phyloP scores from a whole-genome alignment of 1,284 basidiomycete species.

The Marasmius oreades region DNA sequence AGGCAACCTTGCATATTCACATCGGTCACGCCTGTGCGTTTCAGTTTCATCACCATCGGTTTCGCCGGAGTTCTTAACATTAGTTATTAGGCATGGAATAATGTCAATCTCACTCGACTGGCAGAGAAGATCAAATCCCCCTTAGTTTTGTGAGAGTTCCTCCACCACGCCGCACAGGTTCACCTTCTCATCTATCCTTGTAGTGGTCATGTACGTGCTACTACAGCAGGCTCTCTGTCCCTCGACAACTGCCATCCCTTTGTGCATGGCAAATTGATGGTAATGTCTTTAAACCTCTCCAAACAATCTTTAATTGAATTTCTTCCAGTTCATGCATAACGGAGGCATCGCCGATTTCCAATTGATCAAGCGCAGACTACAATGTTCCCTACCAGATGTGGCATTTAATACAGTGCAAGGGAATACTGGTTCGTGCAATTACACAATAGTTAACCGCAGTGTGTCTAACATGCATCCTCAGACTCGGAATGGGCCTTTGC shows the following conservation, averaged over 20 bases:
- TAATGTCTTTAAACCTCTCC: slow-evolving; percentile 25
- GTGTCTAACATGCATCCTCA: slow-evolving; percentile 24
- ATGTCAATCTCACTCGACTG: slow-evolving; percentile 82
- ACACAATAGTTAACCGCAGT: background rate
- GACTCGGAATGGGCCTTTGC: slow-evolving; percentile 97
- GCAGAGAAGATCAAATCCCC: slow-evolving; percentile 96
- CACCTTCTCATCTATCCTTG: slow-evolving; percentile 4
- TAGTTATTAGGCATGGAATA: slow-evolving; percentile 81
- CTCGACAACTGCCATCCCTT: slow-evolving; percentile 96
- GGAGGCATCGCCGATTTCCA: slow-evolving; percentile 83
- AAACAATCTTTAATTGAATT: background rate
- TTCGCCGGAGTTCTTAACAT: slow-evolving; percentile 9
- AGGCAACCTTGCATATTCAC: slow-evolving; percentile 94
- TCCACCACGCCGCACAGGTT: background rate
- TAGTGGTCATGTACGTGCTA: slow-evolving; percentile 88
- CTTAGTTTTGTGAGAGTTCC: slow-evolving; percentile 75
- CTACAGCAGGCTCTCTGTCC: slow-evolving; percentile 81
- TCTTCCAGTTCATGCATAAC: slow-evolving; percentile 89
- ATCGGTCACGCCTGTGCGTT: slow-evolving; percentile 83
- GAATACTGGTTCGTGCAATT: slow-evolving; percentile 69
- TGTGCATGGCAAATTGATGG: slow-evolving; percentile 85
- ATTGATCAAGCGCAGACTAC: slow-evolving; percentile 78
- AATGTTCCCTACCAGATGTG: slow-evolving; percentile 73
- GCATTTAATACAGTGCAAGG: slow-evolving; percentile 85
- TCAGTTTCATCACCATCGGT: background rate